A percentile compares a stretch with the other conserved stretches of the same genome.
phyloP scores from a whole-genome alignment of 2,329 filamentous ascomycete species.

The Trichoderma semiorbis region DNA sequence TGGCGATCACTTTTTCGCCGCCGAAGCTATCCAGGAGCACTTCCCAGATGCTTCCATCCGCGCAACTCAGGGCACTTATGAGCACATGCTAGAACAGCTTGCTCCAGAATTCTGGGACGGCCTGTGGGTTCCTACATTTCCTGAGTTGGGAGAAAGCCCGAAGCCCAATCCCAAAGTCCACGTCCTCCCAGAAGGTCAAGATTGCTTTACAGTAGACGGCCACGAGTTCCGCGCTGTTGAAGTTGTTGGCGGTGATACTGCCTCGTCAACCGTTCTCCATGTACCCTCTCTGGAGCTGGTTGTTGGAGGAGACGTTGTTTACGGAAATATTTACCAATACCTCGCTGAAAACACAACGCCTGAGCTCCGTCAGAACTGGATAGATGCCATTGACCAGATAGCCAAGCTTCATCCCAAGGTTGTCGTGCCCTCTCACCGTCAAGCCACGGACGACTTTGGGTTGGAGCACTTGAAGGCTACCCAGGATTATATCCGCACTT shows the following conservation, averaged over 20 bases:
- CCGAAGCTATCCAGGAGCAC: neutral
- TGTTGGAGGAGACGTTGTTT: neutral
- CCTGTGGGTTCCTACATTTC: neutral
- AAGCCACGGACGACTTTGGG: neutral
- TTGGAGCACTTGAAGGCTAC: neutral
- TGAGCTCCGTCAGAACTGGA: neutral
- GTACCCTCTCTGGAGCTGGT: neutral
- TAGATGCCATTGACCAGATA: neutral
- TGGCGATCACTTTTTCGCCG: neutral
- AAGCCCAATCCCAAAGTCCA: neutral
- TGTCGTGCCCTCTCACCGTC: neutral
- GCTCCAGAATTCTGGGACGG: neutral
- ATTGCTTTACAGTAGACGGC: neutral
- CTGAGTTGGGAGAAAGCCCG: neutral
- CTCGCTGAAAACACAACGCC: conserved; percentile 1
- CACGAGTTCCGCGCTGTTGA: conserved; percentile 7
- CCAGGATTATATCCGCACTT: neutral
- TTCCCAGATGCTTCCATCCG: neutral
- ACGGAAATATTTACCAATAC: neutral
- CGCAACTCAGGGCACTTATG: neutral
- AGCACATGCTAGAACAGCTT: conserved; percentile 2
- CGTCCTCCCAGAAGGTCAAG: neutral
- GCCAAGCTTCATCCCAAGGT: neutral
- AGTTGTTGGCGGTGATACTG: neutral
- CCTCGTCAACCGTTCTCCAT: neutral